These are phyloP conservation scores for Colletotrichum sp. DNA, from an alignment of 2,329 filamentous ascomycete species.

Conservation along the genomic window DNA sequence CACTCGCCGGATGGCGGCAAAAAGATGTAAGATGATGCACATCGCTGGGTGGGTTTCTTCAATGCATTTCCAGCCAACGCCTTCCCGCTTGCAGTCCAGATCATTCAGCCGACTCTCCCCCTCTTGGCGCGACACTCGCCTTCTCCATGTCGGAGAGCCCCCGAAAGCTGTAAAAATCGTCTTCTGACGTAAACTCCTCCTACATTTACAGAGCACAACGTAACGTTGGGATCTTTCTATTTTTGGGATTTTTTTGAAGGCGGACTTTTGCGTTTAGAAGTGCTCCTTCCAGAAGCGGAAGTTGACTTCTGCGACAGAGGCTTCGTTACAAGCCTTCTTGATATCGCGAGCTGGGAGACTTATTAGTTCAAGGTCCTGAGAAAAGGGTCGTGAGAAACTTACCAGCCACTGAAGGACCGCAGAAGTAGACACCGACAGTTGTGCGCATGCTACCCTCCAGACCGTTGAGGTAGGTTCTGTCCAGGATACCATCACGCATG, in stretches of 20 bases:
- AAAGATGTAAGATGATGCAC: conserved; percentile 16
- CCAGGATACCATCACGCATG: conserved; percentile 87
- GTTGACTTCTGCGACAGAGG: conserved; percentile 78
- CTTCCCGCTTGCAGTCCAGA: not conserved
- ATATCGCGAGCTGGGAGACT: conserved; percentile 77
- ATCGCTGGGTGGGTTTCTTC: conserved; percentile 5
- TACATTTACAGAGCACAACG: not conserved
- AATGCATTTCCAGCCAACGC: conserved; percentile 20
- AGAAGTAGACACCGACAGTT: conserved; percentile 97
- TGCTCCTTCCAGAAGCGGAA: conserved; percentile 99
- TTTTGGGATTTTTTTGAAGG: not conserved
- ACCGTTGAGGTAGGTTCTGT: conserved; percentile 84
- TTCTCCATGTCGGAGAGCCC: not conserved
- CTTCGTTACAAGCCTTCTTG: conserved; percentile 76
- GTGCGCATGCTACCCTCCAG: conserved; percentile 78
- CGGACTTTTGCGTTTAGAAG: conserved; percentile 50
- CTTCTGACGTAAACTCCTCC: not conserved
- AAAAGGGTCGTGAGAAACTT: conserved; percentile 32
- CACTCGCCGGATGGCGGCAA: conserved; percentile 3
- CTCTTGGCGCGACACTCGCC: not conserved
- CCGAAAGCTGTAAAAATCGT: conserved; percentile 1
- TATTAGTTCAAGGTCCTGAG: conserved; percentile 35
- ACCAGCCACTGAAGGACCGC: conserved; percentile 79
- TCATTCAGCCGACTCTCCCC: not conserved
- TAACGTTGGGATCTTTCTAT: not conserved